phyloP scores from a whole-genome alignment of 148 eudicot species.

The Pharnaceum exiguum region DNA sequence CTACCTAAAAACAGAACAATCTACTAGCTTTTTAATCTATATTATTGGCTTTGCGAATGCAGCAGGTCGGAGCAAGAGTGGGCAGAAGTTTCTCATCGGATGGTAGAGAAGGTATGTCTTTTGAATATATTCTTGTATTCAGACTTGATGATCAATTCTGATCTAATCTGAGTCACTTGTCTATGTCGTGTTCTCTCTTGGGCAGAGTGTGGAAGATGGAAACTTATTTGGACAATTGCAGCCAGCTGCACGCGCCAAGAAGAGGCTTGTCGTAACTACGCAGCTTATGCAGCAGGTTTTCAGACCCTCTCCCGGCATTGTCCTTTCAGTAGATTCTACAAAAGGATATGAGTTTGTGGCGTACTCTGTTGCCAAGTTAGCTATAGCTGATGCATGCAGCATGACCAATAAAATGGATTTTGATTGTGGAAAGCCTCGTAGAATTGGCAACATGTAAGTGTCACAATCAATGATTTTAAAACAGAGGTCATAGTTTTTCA shows the following conservation, averaged over 20 bases:
- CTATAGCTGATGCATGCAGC: constrained; percentile 54
- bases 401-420: constrained; percentile 13
- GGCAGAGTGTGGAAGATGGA: constrained; percentile 36
- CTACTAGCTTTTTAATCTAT: too few species aligned
- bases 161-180: too few species aligned
- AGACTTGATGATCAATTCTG: neutral
- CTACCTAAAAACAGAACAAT: too few species aligned
- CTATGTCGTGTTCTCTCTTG: constrained; percentile 4
- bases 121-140: neutral
- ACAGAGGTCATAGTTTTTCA: neutral
- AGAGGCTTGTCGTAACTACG: constrained; percentile 45
- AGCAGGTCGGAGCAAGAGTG: constrained; percentile 47
- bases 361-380: constrained; percentile 44
- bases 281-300: constrained; percentile 68
- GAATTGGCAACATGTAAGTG: constrained; percentile 32
- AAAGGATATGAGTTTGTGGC: constrained; percentile 32
- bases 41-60: too few species aligned
- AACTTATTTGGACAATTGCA: constrained; percentile 23
- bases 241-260: constrained; percentile 30
- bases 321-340: constrained; percentile 42
- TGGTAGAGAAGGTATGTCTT: constrained; percentile 50
- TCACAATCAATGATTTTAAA: neutral
- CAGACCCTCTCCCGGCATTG: constrained; percentile 39
- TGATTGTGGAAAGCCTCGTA: constrained; percentile 15
- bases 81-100: constrained; percentile 46